Evolutionary conservation across 345 rosid species (phyloP).

Genomic region (Pistacia atlantica): DNA sequence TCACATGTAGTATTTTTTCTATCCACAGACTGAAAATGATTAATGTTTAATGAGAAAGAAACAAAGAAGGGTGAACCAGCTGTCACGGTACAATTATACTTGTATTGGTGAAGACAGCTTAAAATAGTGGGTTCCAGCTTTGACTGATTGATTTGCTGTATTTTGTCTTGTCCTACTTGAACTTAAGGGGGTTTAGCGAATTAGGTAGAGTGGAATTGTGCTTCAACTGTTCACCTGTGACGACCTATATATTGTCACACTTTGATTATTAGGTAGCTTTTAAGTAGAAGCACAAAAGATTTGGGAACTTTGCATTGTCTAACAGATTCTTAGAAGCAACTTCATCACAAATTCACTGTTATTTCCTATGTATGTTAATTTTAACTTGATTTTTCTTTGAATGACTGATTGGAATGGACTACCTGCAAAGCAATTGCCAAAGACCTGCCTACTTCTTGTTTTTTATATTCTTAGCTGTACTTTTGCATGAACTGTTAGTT

Average conservation of each 20-base stretch:
- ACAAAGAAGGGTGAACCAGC: not conserved
- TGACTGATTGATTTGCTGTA: not conserved
- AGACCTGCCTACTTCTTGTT: not conserved
- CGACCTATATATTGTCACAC: not conserved
- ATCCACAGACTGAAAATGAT: too few species aligned
- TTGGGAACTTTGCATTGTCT: not conserved
- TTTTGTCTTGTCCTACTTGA: not conserved
- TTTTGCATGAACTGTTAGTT: slow-evolving; percentile 16
- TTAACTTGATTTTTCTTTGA: not conserved
- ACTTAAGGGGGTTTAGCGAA: not conserved
- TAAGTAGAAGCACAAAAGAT: not conserved
- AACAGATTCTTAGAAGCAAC: not conserved
- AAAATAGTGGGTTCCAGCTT: not conserved
- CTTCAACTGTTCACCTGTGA: not conserved
- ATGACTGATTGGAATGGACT: not conserved
- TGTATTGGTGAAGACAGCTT: not conserved
- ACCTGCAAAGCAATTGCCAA: not conserved
- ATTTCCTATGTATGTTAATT: not conserved
- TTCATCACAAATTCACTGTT: not conserved
- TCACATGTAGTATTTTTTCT: not conserved
- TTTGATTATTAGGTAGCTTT: not conserved
- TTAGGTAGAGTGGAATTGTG: not conserved
- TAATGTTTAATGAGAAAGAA: too few species aligned
- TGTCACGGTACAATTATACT: not conserved
- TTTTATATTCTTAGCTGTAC: not conserved